Evolutionary conservation across 2,329 filamentous ascomycete species (phyloP).

Genomic region (Aspergillus uvarum): DNA sequence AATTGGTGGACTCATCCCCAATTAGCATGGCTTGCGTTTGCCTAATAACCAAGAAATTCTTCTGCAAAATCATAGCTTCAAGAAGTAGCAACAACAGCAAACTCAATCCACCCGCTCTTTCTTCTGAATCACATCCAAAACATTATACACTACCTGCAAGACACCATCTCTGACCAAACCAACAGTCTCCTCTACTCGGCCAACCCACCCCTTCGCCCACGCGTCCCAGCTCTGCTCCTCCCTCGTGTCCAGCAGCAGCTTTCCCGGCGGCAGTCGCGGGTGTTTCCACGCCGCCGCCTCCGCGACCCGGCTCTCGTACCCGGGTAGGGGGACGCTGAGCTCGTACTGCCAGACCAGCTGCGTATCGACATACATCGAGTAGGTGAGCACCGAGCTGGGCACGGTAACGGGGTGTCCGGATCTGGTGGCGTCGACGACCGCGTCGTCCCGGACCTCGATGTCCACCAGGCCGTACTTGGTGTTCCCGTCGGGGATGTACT

Average conservation of each 20-base stretch:
- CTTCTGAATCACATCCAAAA: conserved; percentile 19
- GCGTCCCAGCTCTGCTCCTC: conserved; percentile 23
- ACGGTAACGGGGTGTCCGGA: conserved; percentile 12
- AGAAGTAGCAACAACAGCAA: background rate
- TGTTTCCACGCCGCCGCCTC: conserved; percentile 8
- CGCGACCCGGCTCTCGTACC: conserved; percentile 6
- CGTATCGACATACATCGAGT: conserved; percentile 80
- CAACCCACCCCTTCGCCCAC: conserved; percentile 19
- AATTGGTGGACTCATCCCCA: too few species aligned
- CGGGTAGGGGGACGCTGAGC: conserved; percentile 37
- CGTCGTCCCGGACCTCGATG: conserved; percentile 63
- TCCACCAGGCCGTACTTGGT: conserved; percentile 85
- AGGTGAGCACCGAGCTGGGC: conserved; percentile 66
- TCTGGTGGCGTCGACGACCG: conserved; percentile 27
- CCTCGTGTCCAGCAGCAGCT: conserved; percentile 33
- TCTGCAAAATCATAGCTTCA: too few species aligned
- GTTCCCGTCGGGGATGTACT: conserved; percentile 79
- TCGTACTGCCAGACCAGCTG: conserved; percentile 68
- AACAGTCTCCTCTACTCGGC: conserved; percentile 21
- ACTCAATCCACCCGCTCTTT: conserved; percentile 21
- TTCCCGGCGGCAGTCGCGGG: conserved; percentile 30
- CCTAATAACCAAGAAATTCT: too few species aligned
- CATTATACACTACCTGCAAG: conserved; percentile 13
- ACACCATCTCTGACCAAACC: conserved; percentile 8
- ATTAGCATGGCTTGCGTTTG: too few species aligned